phyloP scores from a whole-genome alignment of 2,329 filamentous ascomycete species.

The Talaromyces sp. region DNA sequence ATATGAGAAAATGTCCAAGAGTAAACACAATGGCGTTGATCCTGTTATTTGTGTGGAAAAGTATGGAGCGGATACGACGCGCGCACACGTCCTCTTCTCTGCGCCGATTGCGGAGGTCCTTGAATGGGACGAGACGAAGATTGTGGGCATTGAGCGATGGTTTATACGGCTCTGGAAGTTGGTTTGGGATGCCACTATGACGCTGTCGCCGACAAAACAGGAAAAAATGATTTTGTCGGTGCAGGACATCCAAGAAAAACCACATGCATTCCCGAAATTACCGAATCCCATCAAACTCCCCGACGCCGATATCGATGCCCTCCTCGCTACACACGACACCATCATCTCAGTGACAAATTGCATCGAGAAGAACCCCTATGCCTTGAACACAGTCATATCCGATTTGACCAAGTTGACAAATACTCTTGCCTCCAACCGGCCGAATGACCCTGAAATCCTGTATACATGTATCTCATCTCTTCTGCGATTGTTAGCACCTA shows the following conservation, averaged over 20 bases:
- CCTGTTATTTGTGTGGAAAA: constrained; percentile 67
- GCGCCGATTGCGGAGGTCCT: constrained; percentile 79
- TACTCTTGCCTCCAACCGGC: constrained; percentile 47
- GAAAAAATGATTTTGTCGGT: constrained; percentile 19
- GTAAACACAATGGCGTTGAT: constrained; percentile 88
- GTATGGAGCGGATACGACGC: constrained; percentile 78
- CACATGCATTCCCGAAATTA: constrained; percentile 25
- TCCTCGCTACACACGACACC: constrained; percentile 65
- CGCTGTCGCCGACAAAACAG: constrained; percentile 24
- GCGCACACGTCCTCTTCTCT: constrained; percentile 85
- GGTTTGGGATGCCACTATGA: constrained; percentile 40
- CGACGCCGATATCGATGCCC: constrained; percentile 47
- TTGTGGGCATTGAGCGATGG: constrained; percentile 79
- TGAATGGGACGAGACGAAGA: constrained; percentile 83
- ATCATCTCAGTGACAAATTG: constrained; percentile 66
- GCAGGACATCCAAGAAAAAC: constrained; percentile 24
- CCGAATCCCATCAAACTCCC: constrained; percentile 32
- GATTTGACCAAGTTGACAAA: constrained; percentile 82
- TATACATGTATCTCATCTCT: constrained; percentile 54
- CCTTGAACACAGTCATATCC: constrained; percentile 78
- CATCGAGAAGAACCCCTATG: constrained; percentile 67
- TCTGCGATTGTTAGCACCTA: constrained; percentile 70
- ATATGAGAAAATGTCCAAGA: constrained; percentile 94
- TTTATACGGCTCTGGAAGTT: constrained; percentile 64
- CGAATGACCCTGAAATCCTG: constrained; percentile 38